These are phyloP conservation scores for Penicillium simplicissimum DNA, from an alignment of 495 filamentous ascomycete genomes.

Conservation along the genomic window DNA sequence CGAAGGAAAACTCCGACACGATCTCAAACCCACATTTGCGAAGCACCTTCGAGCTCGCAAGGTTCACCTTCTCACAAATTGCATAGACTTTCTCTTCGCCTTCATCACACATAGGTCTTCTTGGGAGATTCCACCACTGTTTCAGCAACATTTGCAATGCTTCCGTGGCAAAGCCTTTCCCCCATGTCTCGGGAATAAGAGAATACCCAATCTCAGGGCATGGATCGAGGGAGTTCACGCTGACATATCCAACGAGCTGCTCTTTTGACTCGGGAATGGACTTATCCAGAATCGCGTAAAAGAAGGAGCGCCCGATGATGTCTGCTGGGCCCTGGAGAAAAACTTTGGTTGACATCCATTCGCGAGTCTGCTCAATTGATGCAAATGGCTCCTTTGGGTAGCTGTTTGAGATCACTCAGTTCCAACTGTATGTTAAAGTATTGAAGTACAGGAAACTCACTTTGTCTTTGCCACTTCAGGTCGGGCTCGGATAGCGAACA, in stretches of 20 bases:
- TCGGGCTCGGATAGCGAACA: conserved; percentile 21
- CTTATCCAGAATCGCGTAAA: conserved; percentile 26
- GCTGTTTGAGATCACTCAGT: conserved; percentile 3
- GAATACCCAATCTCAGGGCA: conserved; percentile 38
- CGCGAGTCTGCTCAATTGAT: conserved; percentile 21
- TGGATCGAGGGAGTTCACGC: conserved; percentile 19
- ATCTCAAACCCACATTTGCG: conserved; percentile 41
- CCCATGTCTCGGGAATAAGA: conserved; percentile 31
- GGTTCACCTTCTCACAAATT: conserved; percentile 30
- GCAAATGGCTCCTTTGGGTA: conserved; percentile 24
- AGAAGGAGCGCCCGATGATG: conserved; percentile 24
- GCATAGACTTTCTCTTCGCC: conserved; percentile 23
- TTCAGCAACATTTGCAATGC: conserved; percentile 28
- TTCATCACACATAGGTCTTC: conserved; percentile 1
- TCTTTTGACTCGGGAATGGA: conserved; percentile 16
- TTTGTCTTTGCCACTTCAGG: conserved; percentile 27
- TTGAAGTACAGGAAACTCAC: conserved; percentile 4
- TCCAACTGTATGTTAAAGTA: background rate
- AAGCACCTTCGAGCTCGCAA: conserved; percentile 32
- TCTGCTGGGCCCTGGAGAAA: conserved; percentile 20
- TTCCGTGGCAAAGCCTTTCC: conserved; percentile 39
- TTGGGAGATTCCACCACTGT: conserved; percentile 27
- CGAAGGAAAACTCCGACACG: conserved; percentile 29
- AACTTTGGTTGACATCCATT: conserved; percentile 25
- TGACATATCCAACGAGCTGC: conserved; percentile 26